Conservation (phyloP, 1,284 basidiomycete genomes). For the Malassezia dermatis region DNA sequence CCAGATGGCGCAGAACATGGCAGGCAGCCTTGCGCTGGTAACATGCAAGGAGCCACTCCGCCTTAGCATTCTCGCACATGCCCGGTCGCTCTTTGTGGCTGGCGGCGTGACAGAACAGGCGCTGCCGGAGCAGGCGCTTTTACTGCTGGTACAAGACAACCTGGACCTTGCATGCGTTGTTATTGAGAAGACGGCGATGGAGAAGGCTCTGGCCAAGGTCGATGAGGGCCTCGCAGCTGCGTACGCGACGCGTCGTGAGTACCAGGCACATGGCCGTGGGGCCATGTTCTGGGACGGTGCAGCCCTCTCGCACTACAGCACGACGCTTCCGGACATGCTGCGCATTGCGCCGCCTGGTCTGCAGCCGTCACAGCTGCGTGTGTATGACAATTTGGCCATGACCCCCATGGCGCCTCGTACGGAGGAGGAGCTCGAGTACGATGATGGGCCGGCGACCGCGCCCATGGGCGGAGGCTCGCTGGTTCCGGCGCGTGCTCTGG, state of each 20-base stretch:
- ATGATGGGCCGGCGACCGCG: constrained; percentile 3
- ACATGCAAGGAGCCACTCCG: constrained; percentile 97
- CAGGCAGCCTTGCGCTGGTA: constrained; percentile 88
- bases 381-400: constrained; percentile 80
- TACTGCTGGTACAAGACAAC: constrained; percentile 81
- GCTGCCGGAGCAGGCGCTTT: constrained; percentile 55
- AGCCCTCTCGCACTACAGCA: constrained; percentile 60
- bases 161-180: constrained; percentile 85
- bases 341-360: constrained; percentile 75
- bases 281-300: constrained; percentile 37
- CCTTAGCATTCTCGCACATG: constrained; percentile 79
- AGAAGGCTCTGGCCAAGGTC: constrained; percentile 85
- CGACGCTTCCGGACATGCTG: constrained; percentile 75
- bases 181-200: constrained; percentile 96
- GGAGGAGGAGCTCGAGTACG: constrained; percentile 9
- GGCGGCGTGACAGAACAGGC: constrained; percentile 52
- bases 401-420: background rate
- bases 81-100: constrained; percentile 60
- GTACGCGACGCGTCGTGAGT: constrained; percentile 67
- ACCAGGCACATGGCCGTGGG: constrained; percentile 61
- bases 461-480: constrained; percentile 14
- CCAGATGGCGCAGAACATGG: constrained; percentile 91
- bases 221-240: constrained; percentile 77
- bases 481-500: constrained; percentile 34
- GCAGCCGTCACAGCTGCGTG: constrained; percentile 67